These are phyloP conservation scores for Ascochyta viciae-villosae DNA, from an alignment of 2,329 filamentous ascomycete species.

Conservation along the genomic window DNA sequence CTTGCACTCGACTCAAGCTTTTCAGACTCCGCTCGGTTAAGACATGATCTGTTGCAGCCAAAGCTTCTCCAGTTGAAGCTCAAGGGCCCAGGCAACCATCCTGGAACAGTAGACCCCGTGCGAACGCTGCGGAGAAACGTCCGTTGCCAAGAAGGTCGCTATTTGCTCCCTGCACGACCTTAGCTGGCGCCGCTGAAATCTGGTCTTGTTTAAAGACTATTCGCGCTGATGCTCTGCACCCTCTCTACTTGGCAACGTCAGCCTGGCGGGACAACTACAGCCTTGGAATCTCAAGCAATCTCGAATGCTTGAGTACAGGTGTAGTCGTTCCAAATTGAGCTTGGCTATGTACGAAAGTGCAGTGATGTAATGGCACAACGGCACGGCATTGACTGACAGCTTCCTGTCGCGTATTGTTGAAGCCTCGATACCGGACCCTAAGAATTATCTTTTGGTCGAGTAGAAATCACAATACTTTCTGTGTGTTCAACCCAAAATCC, in stretches of 20 bases:
- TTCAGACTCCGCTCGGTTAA: slow-evolving; percentile 29
- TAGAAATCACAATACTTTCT: too few species aligned
- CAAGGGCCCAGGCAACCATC: slow-evolving; percentile 29
- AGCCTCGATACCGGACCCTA: too few species aligned
- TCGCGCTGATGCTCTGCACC: not conserved
- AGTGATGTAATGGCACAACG: not conserved
- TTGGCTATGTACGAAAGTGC: slow-evolving; percentile 7
- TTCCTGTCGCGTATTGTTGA: not conserved
- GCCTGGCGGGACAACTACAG: slow-evolving; percentile 19
- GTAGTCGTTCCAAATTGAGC: slow-evolving; percentile 15
- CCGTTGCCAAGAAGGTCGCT: slow-evolving; percentile 19
- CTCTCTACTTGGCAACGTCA: slow-evolving; percentile 15
- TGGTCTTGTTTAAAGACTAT: slow-evolving; percentile 20
- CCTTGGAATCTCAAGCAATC: slow-evolving; percentile 24
- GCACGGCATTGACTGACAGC: not conserved
- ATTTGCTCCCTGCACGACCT: slow-evolving; percentile 12
- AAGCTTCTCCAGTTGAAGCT: slow-evolving; percentile 43
- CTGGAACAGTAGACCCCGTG: slow-evolving; percentile 24
- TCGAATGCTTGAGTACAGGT: slow-evolving; percentile 11
- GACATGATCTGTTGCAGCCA: slow-evolving; percentile 37
- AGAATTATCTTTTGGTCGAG: too few species aligned
- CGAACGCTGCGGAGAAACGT: slow-evolving; percentile 35
- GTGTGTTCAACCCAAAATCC: too few species aligned
- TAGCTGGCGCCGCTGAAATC: slow-evolving; percentile 20
- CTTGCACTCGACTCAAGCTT: slow-evolving; percentile 28